Evolutionary conservation across 768 basidiomycete genomes (phyloP).

Genomic region (Phylloporus sp.): DNA sequence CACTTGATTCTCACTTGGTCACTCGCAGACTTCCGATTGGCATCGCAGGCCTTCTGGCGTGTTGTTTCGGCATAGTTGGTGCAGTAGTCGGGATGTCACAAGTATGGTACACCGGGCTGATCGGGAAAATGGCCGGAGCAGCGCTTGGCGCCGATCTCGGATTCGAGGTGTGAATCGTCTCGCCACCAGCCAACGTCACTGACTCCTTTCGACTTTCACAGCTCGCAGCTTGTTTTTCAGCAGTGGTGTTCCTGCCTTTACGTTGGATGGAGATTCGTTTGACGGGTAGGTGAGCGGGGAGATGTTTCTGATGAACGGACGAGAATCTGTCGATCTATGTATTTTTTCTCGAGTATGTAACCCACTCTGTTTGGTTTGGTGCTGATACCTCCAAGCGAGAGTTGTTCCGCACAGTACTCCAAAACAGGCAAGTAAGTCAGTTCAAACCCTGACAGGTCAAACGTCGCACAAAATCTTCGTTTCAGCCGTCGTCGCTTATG

Average conservation of each 20-base stretch:
- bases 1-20: not conserved
- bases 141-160: slow-evolving; percentile 47
- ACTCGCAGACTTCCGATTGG: slow-evolving; percentile 41
- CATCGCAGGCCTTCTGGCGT: slow-evolving; percentile 43
- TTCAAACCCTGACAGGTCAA: too few species aligned
- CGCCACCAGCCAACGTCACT: not conserved
- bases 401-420: too few species aligned
- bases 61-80: slow-evolving; percentile 42
- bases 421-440: too few species aligned
- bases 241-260: slow-evolving; percentile 42
- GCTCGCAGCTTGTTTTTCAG: slow-evolving; percentile 45
- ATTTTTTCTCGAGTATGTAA: not conserved
- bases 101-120: slow-evolving; percentile 48
- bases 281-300: slow-evolving; percentile 31
- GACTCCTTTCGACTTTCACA: slow-evolving; percentile 4
- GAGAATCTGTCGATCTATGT: too few species aligned
- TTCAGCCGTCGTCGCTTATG: too few species aligned
- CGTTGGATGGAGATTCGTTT: slow-evolving; percentile 46
- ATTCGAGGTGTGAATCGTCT: slow-evolving; percentile 39
- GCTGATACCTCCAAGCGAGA: too few species aligned
- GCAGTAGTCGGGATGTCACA: slow-evolving; percentile 52
- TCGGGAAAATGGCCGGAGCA: slow-evolving; percentile 39
- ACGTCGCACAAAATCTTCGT: too few species aligned
- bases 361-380: too few species aligned
- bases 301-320: not conserved